These are phyloP conservation scores for Backusella australiensis DNA, from an alignment of 192 early-diverging fungal genomes.

Conservation along the genomic window DNA sequence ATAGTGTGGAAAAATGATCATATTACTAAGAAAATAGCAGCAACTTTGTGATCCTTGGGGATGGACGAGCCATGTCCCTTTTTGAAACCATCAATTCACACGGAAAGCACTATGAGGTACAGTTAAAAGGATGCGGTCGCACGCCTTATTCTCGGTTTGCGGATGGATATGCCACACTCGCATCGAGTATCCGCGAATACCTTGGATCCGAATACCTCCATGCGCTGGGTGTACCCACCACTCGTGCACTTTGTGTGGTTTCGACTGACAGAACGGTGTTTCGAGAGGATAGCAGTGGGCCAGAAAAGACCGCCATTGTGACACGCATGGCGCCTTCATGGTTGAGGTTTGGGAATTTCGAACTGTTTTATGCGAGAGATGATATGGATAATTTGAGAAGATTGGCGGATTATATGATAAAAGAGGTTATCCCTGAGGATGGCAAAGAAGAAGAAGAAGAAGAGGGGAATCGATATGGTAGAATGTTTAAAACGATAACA, in stretches of 20 bases:
- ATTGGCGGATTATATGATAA: slow-evolving; percentile 73
- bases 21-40: background rate
- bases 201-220: slow-evolving; percentile 71
- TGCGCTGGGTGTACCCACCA: slow-evolving; percentile 70
- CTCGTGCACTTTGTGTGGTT: slow-evolving; percentile 73
- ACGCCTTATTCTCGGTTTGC: slow-evolving; percentile 87
- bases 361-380: slow-evolving; percentile 68
- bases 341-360: slow-evolving; percentile 87
- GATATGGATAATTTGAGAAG: slow-evolving; percentile 49
- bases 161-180: slow-evolving; percentile 82
- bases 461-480: slow-evolving; percentile 52
- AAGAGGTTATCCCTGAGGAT: slow-evolving; percentile 48
- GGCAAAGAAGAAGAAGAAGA: background rate
- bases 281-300: slow-evolving; percentile 52
- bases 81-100: slow-evolving; percentile 43
- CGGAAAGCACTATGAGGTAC: slow-evolving; percentile 65
- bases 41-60: slow-evolving; percentile 77
- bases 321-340: slow-evolving; percentile 74
- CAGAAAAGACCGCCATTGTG: slow-evolving; percentile 75
- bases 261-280: slow-evolving; percentile 58
- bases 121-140: slow-evolving; percentile 82
- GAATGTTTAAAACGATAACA: slow-evolving; percentile 55
- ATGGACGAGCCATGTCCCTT: slow-evolving; percentile 80
- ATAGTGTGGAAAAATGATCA: background rate
- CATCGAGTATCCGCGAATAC: slow-evolving; percentile 85